A percentile compares a stretch with the other conserved stretches of the same genome.
These are phyloP conservation scores for Moesziomyces globuligerus DNA, from an alignment of 1,284 basidiomycete genomes.

Conservation along the genomic window DNA sequence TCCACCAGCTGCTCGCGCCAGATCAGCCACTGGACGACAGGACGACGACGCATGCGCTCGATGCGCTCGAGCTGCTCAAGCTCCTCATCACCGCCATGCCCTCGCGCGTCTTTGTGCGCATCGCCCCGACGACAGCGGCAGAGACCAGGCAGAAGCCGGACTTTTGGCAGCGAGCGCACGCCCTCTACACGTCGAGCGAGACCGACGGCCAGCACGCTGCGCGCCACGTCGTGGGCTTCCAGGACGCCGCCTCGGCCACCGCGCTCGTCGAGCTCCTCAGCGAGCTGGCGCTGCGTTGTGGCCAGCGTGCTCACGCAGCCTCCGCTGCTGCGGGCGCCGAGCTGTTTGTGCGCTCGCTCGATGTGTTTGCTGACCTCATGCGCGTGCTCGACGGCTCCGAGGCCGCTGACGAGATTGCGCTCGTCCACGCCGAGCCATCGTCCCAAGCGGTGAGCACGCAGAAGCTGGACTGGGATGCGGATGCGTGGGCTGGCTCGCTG, in stretches of 20 bases:
- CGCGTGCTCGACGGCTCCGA: constrained; percentile 39
- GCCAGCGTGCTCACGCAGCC: background rate
- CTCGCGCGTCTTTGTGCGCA: constrained; percentile 50
- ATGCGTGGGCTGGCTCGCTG: constrained; percentile 21
- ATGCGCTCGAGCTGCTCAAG: constrained; percentile 46
- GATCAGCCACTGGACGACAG: background rate
- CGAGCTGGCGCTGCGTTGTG: constrained; percentile 19
- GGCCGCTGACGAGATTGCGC: constrained; percentile 24
- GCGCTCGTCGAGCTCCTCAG: constrained; percentile 31
- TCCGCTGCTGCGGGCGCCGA: constrained; percentile 13
- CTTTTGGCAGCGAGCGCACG: constrained; percentile 33
- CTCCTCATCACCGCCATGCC: constrained; percentile 52
- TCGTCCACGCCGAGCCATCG: constrained; percentile 10
- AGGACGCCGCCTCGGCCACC: constrained; percentile 24
- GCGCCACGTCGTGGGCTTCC: constrained; percentile 40
- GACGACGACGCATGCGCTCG: constrained; percentile 5
- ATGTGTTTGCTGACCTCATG: constrained; percentile 44
- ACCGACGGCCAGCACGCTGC: constrained; percentile 47
- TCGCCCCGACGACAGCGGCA: background rate
- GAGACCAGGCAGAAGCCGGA: constrained; percentile 3
- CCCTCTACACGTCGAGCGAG: constrained; percentile 43
- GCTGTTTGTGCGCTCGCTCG: constrained; percentile 36
- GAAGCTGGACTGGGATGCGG: constrained; percentile 35
- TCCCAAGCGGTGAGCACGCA: constrained; percentile 5
- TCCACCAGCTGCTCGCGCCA: constrained; percentile 13